Base-by-base conservation (phyloP, 1,284 basidiomycete species). In the Phylloboletellus chloephorus region DNA sequence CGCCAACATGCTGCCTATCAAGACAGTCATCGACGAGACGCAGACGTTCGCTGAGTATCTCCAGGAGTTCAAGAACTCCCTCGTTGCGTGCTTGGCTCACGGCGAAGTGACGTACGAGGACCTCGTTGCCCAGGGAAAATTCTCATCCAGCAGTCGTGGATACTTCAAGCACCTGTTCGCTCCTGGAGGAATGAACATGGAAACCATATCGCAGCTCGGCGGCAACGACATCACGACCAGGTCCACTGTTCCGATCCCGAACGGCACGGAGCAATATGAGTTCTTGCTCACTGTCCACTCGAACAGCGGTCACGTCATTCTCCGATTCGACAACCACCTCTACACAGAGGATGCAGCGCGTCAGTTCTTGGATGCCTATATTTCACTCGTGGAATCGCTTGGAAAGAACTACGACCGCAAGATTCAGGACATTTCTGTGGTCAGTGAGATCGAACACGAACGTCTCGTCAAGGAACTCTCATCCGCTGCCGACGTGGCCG, bases 111-210 rank as follows among this genome's bases (percentile, higher is more conserved):
- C 46, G 3, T 60, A 59, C 31, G 58, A 61, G 35, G 56, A 58
- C 37, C 53, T 58, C 11, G 56, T 61, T 20, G 40, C 36, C 13
- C 41, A 61, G 5, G 47, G 54, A 20, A 58, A 52, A 32, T 50
- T 50, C 1, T 47, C 52, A 9, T 44, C 54, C 12, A 37, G 46
- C n/a, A 46, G 38, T n/a, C 56, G 57, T 15, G 56, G 58, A 42
- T 61, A 57, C 50, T 59, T 61, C 46, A 58, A 58, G 33, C 56
- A 58, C 37, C 34, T 58, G 15, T 58, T 58, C 46, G 57, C 58
- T 29, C 50, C 50, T 1, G 54, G 57, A 16, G 57, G 58, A 26
- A 48, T 56, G 46, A 60, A 52, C 29, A 44, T 51, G 49, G 44
- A 60, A 4, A 55, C 49, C 6, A 50, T 60, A 15, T 49, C 50